Percentiles rank a stretch among this genome's conserved stretches.
These are phyloP conservation scores for Boletus rubescentipes DNA, from an alignment of 768 basidiomycete genomes.

Conservation along the genomic window DNA sequence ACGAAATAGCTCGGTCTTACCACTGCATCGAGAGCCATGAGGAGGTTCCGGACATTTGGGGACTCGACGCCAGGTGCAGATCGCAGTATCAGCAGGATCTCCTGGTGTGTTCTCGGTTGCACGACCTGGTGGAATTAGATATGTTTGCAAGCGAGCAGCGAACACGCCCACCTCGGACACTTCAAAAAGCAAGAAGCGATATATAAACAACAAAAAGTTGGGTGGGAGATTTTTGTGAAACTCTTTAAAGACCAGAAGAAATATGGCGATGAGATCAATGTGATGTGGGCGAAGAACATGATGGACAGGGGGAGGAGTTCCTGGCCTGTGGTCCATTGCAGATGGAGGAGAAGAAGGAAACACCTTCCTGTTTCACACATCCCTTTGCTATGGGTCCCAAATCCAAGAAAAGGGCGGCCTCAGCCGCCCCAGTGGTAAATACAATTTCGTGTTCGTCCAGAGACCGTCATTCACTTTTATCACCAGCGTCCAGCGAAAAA, in stretches of 20 bases:
- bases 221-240: conserved; percentile 53
- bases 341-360: conserved; percentile 7
- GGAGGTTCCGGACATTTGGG: conserved; percentile 42
- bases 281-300: conserved; percentile 79
- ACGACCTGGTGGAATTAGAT: conserved; percentile 48
- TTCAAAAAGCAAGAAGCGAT: conserved; percentile 68
- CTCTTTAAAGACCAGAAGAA: conserved; percentile 64
- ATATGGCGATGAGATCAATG: conserved; percentile 61
- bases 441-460: neutral
- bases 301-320: conserved; percentile 58
- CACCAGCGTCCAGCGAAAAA: conserved; percentile 53
- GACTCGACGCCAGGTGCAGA: conserved; percentile 45
- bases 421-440: conserved; percentile 29
- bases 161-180: conserved; percentile 55
- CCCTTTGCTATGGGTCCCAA: conserved; percentile 28
- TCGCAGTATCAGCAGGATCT: conserved; percentile 46
- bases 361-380: conserved; percentile 21
- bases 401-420: conserved; percentile 35
- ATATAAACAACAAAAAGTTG: conserved; percentile 58
- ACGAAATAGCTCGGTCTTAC: conserved; percentile 26
- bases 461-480: neutral
- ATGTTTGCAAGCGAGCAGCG: neutral
- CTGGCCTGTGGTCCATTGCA: conserved; percentile 33
- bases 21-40: conserved; percentile 44
- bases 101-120: conserved; percentile 54